A percentile compares a stretch with the other conserved stretches of the same genome.
Evolutionary conservation across 805 yeast genomes (phyloP).

Genomic region (Kazachstania africana): DNA sequence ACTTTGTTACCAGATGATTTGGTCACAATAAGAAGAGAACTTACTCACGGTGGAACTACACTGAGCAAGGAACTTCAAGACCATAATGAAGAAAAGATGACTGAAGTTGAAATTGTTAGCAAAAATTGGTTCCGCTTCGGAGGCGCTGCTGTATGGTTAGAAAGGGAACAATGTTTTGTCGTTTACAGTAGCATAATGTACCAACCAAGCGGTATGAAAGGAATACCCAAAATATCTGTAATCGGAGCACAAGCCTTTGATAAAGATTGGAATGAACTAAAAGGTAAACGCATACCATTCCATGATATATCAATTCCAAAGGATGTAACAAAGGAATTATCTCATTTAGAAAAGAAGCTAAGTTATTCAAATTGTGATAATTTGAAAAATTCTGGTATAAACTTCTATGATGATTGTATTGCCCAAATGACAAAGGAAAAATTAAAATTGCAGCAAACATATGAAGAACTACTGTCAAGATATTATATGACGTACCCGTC

Average conservation of each 20-base stretch:
- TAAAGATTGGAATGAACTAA: constrained; percentile 8
- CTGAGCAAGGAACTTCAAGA: constrained; percentile 2
- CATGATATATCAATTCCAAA: constrained; percentile 3
- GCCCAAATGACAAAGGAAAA: constrained; percentile 7
- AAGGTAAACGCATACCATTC: constrained; percentile 3
- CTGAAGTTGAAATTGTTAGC: too few relatives aligned
- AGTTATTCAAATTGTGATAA: constrained; percentile 1
- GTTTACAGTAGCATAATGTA: background rate
- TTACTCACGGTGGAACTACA: background rate
- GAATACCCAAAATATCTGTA: background rate
- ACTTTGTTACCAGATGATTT: constrained; percentile 1
- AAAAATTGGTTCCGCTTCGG: constrained; percentile 25
- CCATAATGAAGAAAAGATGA: constrained; percentile 2
- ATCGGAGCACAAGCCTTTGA: constrained; percentile 5
- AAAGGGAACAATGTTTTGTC: constrained; percentile 14
- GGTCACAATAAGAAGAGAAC: constrained; percentile 2
- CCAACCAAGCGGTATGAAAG: background rate
- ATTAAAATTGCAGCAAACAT: constrained; percentile 7
- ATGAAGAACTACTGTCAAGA: constrained; percentile 2
- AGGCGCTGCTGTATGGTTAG: constrained; percentile 42
- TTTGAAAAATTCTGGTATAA: background rate
- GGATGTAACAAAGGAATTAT: constrained; percentile 1
- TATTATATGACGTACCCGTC: constrained; percentile 7
- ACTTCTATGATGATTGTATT: constrained; percentile 14
- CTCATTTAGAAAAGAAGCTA: constrained; percentile 1